Base-by-base conservation (phyloP, 805 yeast genomes). In the Wickerhamiella azymoides region DNA sequence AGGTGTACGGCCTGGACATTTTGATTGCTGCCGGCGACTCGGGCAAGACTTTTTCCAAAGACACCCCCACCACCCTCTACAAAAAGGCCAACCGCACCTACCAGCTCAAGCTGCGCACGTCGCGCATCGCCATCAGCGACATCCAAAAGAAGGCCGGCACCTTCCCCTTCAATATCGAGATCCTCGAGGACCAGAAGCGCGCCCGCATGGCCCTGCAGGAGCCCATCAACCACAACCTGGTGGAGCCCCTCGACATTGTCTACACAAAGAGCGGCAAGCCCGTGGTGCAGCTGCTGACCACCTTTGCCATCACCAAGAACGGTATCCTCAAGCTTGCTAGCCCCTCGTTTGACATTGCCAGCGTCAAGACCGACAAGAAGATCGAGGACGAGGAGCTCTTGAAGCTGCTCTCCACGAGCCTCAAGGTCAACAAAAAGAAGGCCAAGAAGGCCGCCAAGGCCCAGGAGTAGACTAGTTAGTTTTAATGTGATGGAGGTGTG, bases 1-100 rank as follows among this genome's bases (percentile, higher is more conserved):
- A 81, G 60, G 89, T 82, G 30, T 81, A 74, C 60, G 89, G 89
- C 43, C 67, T 81, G 54, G 89, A 81, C 59, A 72, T 81, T 50
- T 69, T 82, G 50, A 68, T 81, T 51, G 72, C 83, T 19, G 71
- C 81, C 36, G 73, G 80, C 25, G 47, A 52, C 16, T 30, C 52
- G 14, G 57, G 89, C 51, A 79, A 79, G 67, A 80, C 78, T 49
- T 71, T 73, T 60, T 61, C 64, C 47, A 68, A 77, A 46, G 74
- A 76, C 54, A 68, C 71, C 58, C 73, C 73, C 58, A 80, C 89
- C 52, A 72, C 84, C 40, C 69, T 82, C 54, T 80, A 73, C 72
- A 80, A 80, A 65, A 71, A 79, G 62, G 77, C 83, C 43, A 84
- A 84, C 54, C 52, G 51, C 39, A 69, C 72, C 36, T 81, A 81